phyloP scores from a whole-genome alignment of 1,284 basidiomycete species.

The Gymnopus androsaceus region DNA sequence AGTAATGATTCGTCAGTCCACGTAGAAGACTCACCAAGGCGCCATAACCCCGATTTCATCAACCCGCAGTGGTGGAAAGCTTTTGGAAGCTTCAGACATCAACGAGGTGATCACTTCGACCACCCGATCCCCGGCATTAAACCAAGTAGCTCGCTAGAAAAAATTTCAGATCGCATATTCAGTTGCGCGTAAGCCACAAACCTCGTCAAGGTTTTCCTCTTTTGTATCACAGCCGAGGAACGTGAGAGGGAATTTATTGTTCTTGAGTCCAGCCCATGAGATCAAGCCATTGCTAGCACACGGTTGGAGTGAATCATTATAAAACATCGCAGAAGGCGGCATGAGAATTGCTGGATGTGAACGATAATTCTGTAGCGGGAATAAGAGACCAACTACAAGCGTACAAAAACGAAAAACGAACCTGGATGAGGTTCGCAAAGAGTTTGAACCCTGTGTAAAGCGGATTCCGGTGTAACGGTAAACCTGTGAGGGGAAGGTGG shows the following conservation, averaged over 20 bases:
- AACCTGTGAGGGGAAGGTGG: not conserved
- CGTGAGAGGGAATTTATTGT: conserved; percentile 39
- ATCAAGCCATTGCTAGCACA: conserved; percentile 42
- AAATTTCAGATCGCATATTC: not conserved
- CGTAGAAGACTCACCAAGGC: no score
- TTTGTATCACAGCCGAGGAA: conserved; percentile 40
- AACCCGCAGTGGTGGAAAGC: conserved; percentile 38
- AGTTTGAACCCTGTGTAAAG: conserved; percentile 26
- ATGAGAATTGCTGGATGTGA: conserved; percentile 52
- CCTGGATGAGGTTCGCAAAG: conserved; percentile 44
- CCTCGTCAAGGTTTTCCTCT: conserved; percentile 46
- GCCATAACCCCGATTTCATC: conserved; percentile 48
- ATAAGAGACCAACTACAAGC: not conserved
- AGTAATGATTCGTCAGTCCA: no score
- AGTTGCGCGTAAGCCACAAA: conserved; percentile 14
- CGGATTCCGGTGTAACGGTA: not conserved
- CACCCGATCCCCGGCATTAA: conserved; percentile 39
- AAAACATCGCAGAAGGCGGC: conserved; percentile 51
- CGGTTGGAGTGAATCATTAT: conserved; percentile 45
- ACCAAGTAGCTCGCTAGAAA: conserved; percentile 44
- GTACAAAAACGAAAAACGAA: conserved; percentile 20
- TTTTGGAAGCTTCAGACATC: conserved; percentile 33
- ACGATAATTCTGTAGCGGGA: conserved; percentile 36
- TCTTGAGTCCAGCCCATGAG: conserved; percentile 39
- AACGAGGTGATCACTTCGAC: conserved; percentile 39